Base-by-base conservation (phyloP, 768 basidiomycete genomes). In the Hypholoma fasciculare region DNA sequence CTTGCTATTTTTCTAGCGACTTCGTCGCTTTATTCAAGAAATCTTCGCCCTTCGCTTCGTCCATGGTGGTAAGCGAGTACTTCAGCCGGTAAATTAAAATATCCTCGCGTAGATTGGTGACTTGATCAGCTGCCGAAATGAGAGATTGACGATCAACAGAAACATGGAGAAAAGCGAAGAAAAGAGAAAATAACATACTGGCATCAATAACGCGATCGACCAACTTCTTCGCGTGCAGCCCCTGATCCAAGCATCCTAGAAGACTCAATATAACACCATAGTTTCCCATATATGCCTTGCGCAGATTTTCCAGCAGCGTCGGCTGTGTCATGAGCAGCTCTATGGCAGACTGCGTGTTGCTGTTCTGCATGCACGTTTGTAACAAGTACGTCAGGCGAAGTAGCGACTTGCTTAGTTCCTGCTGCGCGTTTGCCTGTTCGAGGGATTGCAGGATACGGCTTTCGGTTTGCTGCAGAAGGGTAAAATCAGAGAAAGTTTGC, bases 141-240 rank as follows among this genome's bases (percentile, higher is more conserved):
- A n/a, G n/a, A n/a, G n/a, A n/a, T n/a, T n/a, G n/a, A n/a, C n/a
- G n/a, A n/a, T n/a, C n/a, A n/a, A n/a, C 14, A 3, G 27, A 49
- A 30, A 7, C 9, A 7, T 2, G 6, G 30, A 34, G 30, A 34
- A 34, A 34, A 34, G 30, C 1, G 30, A 34, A n/a, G n/a, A n/a
- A n/a, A 34, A 34, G 23, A 1, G 23, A 23, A 23, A 23, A 34
- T 2, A 11, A 72, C 82, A 34, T 58, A 81, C 78, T 76, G 49
- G 86, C 80, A 69, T 99, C 96, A 54, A 98, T 89, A 57, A 97
- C 84, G 12, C 86, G 82, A 73, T 99, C 97, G 0, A 96, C 96
- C 2, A 98, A 79, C 55, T 78, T 85, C 77, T 99, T 99, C n/a
- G 88, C 83, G 63, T 84, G 83, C 36, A 87, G 72, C 0, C 97